Conservation (phyloP, 2,329 filamentous ascomycete species). For the Aspergillus melleus region DNA sequence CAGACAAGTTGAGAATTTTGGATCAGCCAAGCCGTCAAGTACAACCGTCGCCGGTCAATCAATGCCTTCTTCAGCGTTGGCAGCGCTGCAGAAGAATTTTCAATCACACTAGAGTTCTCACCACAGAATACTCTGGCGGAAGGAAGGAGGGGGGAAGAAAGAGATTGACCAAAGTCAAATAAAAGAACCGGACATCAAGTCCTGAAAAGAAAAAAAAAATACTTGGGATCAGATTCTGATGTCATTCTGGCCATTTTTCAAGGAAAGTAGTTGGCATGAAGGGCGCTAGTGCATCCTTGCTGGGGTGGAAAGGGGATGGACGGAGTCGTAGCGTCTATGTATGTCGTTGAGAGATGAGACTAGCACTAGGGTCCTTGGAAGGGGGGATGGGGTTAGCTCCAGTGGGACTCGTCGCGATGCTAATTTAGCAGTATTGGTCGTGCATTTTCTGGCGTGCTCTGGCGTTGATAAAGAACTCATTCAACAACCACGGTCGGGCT, state of each 20-base stretch:
- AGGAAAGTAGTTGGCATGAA: constrained; percentile 3
- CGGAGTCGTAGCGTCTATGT: background rate
- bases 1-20: background rate
- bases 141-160: background rate
- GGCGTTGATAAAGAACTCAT: background rate
- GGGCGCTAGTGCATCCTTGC: background rate
- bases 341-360: background rate
- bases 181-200: background rate
- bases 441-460: background rate
- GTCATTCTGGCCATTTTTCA: constrained; percentile 4
- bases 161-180: background rate
- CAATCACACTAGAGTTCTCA: background rate
- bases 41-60: background rate
- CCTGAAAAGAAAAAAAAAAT: background rate
- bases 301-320: background rate
- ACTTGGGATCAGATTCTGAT: constrained; percentile 2
- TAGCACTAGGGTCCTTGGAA: background rate
- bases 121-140: background rate
- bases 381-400: background rate
- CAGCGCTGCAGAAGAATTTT: background rate
- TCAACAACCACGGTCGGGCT: background rate
- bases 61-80: background rate
- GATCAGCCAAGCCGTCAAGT: background rate
- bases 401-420: background rate
- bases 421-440: background rate